These are phyloP conservation scores for Phragmites australis DNA, from an alignment of 176 grass and related monocot species.

Conservation along the genomic window DNA sequence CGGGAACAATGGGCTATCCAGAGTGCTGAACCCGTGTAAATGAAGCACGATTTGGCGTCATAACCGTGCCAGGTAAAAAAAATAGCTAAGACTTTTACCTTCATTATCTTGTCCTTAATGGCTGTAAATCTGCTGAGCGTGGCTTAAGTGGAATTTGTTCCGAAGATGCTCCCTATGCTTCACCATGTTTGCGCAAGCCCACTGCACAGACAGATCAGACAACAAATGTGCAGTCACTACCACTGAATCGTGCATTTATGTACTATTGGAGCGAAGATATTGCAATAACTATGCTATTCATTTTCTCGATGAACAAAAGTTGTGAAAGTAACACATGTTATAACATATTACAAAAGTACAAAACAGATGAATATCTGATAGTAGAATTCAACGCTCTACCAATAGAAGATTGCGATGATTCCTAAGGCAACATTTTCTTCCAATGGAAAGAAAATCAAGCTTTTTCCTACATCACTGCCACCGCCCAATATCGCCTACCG, in stretches of 20 bases:
- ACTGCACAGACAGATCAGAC: background rate
- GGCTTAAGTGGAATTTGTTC: background rate
- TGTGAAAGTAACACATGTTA: background rate
- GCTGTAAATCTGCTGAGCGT: background rate
- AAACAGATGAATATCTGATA: background rate
- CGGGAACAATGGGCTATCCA: background rate
- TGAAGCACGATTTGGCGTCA: background rate
- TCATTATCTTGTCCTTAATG: background rate
- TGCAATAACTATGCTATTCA: background rate
- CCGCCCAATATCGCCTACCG: slow-evolving; percentile 10
- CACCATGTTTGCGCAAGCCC: too few species aligned
- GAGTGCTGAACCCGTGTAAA: background rate
- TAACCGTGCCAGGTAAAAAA: too few species aligned
- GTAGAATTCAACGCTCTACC: slow-evolving; percentile 10
- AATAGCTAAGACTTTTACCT: background rate
- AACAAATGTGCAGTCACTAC: background rate
- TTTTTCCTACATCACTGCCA: slow-evolving; percentile 18
- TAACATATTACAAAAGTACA: background rate
- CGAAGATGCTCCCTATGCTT: background rate
- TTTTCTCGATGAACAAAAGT: background rate
- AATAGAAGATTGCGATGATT: background rate
- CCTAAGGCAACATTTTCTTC: slow-evolving; percentile 17
- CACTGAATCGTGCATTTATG: background rate
- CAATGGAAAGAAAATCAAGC: background rate
- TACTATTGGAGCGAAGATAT: background rate